Base-by-base conservation (phyloP, 768 basidiomycete genomes). In the Coprinopsis strossmayeri region DNA sequence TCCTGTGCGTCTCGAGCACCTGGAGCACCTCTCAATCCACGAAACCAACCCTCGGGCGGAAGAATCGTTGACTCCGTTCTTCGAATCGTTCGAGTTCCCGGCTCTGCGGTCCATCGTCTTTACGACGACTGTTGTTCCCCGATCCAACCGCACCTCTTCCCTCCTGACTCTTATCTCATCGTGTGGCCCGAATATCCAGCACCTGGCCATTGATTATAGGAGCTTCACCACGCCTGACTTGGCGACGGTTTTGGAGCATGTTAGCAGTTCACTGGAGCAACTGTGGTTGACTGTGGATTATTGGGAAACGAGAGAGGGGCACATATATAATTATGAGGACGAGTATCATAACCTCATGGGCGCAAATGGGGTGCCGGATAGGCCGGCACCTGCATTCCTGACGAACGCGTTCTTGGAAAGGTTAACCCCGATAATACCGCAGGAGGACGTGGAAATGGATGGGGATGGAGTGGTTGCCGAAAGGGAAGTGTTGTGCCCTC, bases 271-370 rank as follows among this genome's bases (percentile, higher is more conserved):
- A 12, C 10, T 42, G 5, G 41, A 42, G 18, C 20, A 42, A 10
- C 9, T 42, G 23, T 42, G 12, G 18, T 26, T 42, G 41, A 42
- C 41, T 17, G 41, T 42, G 20, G 41, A 42, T 26, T 42, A 42
- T 26, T 42, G 41, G 41, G 41, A 42, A 25, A 42, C 41, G 20
- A 42, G 41, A 26, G 41, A 42, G 25, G 18, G 20, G 11, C 41
- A 26, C 23, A 23, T 9, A 11, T 9, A 21, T 42, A 5, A 42
- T 25, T 5, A 21, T 10, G 41, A 42, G 4, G 41, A 42, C 41
- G n/a, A n/a, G n/a, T n/a, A n/a, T n/a, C n/a, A n/a, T n/a, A n/a
- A n/a, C n/a, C n/a, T n/a, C 18, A 18, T 12, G 5, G 18, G 18
- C 24, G 9, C 20, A 17, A 21, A 9, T 38, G 37, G 37, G 9